A percentile compares a stretch with the other conserved stretches of the same genome.
Evolutionary conservation across 2,329 filamentous ascomycete species (phyloP).

Genomic region (Ilyonectria sp.): DNA sequence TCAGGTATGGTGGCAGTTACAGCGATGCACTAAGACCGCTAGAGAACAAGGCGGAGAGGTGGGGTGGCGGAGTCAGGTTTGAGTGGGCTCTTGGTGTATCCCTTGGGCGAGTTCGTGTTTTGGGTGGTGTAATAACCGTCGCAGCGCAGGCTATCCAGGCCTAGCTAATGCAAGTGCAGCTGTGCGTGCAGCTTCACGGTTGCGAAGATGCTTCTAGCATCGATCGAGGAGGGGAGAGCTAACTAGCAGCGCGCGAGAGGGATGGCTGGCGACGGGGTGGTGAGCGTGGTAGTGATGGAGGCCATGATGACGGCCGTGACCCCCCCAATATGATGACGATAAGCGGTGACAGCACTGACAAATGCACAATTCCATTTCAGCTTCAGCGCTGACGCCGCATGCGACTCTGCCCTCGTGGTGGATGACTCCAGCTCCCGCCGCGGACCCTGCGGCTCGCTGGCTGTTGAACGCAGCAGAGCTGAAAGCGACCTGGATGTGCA

Average conservation of each 20-base stretch:
- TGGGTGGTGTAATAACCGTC: constrained; percentile 12
- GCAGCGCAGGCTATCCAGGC: not conserved
- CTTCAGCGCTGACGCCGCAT: not conserved
- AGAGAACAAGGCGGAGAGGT: constrained; percentile 13
- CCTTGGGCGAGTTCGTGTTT: constrained; percentile 2
- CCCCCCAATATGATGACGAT: not conserved
- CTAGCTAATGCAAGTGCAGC: not conserved
- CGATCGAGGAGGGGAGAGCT: not conserved
- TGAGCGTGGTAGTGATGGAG: not conserved
- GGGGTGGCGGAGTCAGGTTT: constrained; percentile 12
- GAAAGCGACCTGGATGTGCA: not conserved
- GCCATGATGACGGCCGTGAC: not conserved
- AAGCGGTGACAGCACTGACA: not conserved
- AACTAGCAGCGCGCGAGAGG: not conserved
- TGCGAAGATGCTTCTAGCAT: not conserved
- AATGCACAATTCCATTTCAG: not conserved
- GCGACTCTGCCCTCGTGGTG: not conserved
- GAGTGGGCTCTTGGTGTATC: constrained; percentile 9
- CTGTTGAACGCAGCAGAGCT: not conserved
- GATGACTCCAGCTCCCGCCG: not conserved
- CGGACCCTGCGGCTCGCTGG: not conserved
- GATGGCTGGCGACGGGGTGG: not conserved
- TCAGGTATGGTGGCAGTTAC: constrained; percentile 10
- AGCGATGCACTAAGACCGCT: constrained; percentile 19
- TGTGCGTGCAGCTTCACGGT: too few species aligned